Evolutionary conservation across 2,329 filamentous ascomycete genomes (phyloP), one percentile per base, ranked within the genome.

Genomic region (Chrysoporthe puriensis): DNA sequence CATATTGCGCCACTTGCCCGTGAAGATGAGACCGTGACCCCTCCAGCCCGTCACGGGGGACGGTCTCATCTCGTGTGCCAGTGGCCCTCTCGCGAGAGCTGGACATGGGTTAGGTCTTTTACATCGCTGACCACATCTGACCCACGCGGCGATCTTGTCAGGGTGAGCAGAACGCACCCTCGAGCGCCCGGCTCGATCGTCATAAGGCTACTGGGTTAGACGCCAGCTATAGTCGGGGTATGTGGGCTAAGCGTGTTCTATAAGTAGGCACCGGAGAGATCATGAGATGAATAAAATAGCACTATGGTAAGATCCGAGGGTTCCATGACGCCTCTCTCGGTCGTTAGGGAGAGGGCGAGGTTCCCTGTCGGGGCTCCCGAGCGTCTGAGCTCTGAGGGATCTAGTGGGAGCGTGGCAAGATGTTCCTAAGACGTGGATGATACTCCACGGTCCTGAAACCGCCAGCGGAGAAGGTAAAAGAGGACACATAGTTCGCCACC

Each of bases 381-480:
- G 46, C 60, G 7, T 62, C 34, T 62, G 46, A 62, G n/a, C 13
- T 69, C 50, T 66, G 66, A 66, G 50, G 66, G 63, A 46, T 66
- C 50, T 48, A 60, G 63, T 46, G 63, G 32, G 57, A 26, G n/a
- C n/a, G 40, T 60, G 57, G 58, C 60, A 54, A 32, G 32, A 43
- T 54, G 57, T 40, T 52, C 44, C 48, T 26, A 43, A 52, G 52
- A 63, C 48, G 50, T 50, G 58, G 62, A 44, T 60, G 57, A 58
- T 62, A 62, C 54, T 54, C 67, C 64, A 63, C 52, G 54, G 56
- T n/a, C 64, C 64, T 67, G 67, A 69, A 67, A 69, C 64, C 32
- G 68, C 68, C 52, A 50, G 46, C 54, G 59, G 58, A 68, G 42
- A 61, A 40, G 21, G 52, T 44, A 32, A 26, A n/a, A n/a, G 34